These are phyloP conservation scores for Golubevia pallescens DNA, from an alignment of 1,284 basidiomycete species.

Conservation along the genomic window DNA sequence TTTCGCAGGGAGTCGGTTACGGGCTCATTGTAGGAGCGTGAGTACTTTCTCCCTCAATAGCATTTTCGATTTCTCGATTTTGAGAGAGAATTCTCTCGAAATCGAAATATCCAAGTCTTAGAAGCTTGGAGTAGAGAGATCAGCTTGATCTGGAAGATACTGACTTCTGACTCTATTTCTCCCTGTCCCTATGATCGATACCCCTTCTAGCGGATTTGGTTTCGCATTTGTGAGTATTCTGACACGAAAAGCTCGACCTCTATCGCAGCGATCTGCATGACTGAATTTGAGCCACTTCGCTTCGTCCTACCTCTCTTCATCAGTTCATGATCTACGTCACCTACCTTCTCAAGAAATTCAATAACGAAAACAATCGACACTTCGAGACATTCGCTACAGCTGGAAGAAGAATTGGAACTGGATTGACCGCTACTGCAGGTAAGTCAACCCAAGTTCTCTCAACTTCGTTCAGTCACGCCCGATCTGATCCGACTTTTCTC, in stretches of 20 bases:
- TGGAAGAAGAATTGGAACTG: slow-evolving; percentile 39
- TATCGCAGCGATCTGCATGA: not conserved
- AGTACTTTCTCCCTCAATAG: too few relatives aligned
- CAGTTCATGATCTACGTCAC: not conserved
- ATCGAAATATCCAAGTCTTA: too few relatives aligned
- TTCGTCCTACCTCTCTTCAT: not conserved
- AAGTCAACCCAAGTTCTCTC: slow-evolving; percentile 10
- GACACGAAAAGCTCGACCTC: too few relatives aligned
- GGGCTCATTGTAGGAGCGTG: too few relatives aligned
- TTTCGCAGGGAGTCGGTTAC: too few relatives aligned
- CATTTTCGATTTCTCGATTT: too few relatives aligned
- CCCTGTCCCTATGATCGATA: not conserved
- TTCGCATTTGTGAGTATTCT: not conserved
- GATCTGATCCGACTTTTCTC: not conserved
- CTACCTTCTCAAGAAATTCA: slow-evolving; percentile 50
- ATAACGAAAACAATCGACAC: slow-evolving; percentile 25
- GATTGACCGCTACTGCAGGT: slow-evolving; percentile 47
- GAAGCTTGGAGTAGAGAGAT: too few relatives aligned
- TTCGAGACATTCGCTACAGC: slow-evolving; percentile 31
- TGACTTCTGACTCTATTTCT: too few relatives aligned
- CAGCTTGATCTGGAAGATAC: too few relatives aligned
- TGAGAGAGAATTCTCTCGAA: too few relatives aligned
- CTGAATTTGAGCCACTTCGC: not conserved
- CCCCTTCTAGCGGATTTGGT: not conserved
- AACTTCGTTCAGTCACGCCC: not conserved